Evolutionary conservation across 1,284 basidiomycete genomes (phyloP).

Genomic region (Apiotrichum laibachii): DNA sequence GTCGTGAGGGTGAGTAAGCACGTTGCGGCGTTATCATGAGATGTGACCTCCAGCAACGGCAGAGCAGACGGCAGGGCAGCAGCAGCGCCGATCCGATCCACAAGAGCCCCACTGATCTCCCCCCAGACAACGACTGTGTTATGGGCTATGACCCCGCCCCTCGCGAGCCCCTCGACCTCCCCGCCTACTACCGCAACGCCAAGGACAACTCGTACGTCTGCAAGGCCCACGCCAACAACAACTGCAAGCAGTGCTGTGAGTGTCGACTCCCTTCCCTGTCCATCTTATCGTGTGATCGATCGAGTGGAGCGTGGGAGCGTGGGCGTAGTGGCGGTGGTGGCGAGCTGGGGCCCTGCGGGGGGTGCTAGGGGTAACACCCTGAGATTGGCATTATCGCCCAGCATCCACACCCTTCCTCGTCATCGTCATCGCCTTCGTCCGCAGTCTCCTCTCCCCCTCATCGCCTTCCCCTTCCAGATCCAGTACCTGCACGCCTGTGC

Average conservation of each 20-base stretch:
- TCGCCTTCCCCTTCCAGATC: background rate
- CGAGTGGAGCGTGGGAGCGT: background rate
- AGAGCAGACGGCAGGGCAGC: no score
- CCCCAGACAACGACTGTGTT: constrained; percentile 49
- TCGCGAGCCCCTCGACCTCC: constrained; percentile 45
- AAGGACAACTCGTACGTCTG: constrained; percentile 47
- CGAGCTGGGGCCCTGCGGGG: background rate
- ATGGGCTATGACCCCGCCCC: constrained; percentile 48
- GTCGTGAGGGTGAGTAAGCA: constrained; percentile 25
- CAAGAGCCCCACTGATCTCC: no score
- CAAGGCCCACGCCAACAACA: constrained; percentile 49
- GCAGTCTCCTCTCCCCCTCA: background rate
- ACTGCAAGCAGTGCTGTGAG: constrained; percentile 52
- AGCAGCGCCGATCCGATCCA: no score
- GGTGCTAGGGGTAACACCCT: background rate
- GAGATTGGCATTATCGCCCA: background rate
- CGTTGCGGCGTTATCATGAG: background rate
- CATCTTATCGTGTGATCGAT: background rate
- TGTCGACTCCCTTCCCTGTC: constrained; percentile 5
- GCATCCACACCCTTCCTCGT: no score
- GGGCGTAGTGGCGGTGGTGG: background rate
- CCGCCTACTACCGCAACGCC: constrained; percentile 44
- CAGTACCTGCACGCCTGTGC: no score
- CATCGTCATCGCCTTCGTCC: background rate
- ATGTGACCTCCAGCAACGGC: no score